These are phyloP conservation scores for Kurtzmaniella fragi DNA, from an alignment of 805 yeast genomes.

Conservation along the genomic window DNA sequence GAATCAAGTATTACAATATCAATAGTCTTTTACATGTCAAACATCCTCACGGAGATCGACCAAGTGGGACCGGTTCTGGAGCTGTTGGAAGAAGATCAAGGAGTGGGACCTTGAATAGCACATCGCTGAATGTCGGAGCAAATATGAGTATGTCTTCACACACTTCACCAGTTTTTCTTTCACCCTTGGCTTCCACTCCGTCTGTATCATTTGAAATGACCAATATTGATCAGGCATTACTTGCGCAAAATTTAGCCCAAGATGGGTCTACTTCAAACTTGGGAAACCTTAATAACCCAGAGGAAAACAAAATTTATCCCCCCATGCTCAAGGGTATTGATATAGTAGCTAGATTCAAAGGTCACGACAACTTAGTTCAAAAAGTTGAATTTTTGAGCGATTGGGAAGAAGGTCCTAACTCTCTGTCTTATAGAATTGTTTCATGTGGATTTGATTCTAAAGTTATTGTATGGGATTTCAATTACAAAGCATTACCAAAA, in stretches of 20 bases:
- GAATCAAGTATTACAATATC: slow-evolving; percentile 37
- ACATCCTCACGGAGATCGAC: slow-evolving; percentile 6
- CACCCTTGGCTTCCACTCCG: slow-evolving; percentile 18
- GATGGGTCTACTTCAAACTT: background rate
- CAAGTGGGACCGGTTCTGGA: slow-evolving; percentile 5
- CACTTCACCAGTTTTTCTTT: slow-evolving; percentile 9
- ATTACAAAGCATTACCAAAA: slow-evolving; percentile 35
- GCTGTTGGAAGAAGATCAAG: slow-evolving; percentile 27
- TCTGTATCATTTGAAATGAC: slow-evolving; percentile 18
- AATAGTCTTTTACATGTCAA: slow-evolving; percentile 21
- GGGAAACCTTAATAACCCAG: background rate
- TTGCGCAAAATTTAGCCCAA: background rate
- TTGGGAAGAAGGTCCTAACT: slow-evolving; percentile 1
- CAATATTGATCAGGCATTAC: slow-evolving; percentile 8
- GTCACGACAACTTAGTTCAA: slow-evolving; percentile 34
- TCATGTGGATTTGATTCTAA: slow-evolving; percentile 38
- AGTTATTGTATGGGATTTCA: slow-evolving; percentile 41
- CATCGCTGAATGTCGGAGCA: slow-evolving; percentile 12
- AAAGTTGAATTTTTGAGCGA: slow-evolving; percentile 21
- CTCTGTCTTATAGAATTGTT: slow-evolving; percentile 25
- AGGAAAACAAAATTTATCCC: slow-evolving; percentile 15
- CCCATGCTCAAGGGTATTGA: slow-evolving; percentile 33
- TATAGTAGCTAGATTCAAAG: slow-evolving; percentile 32
- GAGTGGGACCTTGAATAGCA: slow-evolving; percentile 35
- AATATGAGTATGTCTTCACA: slow-evolving; percentile 1